These are phyloP conservation scores for Cladophialophora yegresii DNA, from an alignment of 2,329 filamentous ascomycete genomes.

Conservation along the genomic window DNA sequence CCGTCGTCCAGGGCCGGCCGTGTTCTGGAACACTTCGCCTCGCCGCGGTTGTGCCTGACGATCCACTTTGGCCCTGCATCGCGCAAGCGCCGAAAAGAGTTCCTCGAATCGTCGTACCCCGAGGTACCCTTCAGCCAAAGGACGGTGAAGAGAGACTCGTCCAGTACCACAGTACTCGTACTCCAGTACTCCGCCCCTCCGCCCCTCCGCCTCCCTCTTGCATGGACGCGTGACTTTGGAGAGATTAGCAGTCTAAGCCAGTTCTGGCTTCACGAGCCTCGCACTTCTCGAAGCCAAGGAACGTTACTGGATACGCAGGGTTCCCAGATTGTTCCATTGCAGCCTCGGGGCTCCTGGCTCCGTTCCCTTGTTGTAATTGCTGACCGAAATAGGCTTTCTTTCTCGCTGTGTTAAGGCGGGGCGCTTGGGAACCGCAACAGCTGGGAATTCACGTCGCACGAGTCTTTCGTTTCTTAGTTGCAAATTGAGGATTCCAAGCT, in stretches of 20 bases:
- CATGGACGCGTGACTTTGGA: slow-evolving; percentile 3
- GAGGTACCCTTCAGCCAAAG: not conserved
- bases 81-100: not conserved
- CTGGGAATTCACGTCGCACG: not conserved
- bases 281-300: not conserved
- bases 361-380: not conserved
- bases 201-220: not conserved
- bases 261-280: slow-evolving; percentile 4
- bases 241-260: slow-evolving; percentile 3
- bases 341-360: not conserved
- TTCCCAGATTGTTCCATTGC: not conserved
- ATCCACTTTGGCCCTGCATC: slow-evolving; percentile 14
- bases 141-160: not conserved
- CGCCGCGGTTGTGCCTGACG: slow-evolving; percentile 1
- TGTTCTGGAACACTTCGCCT: slow-evolving; percentile 5
- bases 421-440: not conserved
- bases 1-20: not conserved
- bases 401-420: not conserved
- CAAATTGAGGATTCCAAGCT: not conserved
- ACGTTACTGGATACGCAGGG: not conserved
- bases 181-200: not conserved
- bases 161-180: no score
- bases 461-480: not conserved
- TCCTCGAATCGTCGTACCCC: not conserved
- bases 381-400: not conserved